Evolutionary conservation across 2,329 filamentous ascomycete species (phyloP).

Genomic region (Xylariaceae sp.): DNA sequence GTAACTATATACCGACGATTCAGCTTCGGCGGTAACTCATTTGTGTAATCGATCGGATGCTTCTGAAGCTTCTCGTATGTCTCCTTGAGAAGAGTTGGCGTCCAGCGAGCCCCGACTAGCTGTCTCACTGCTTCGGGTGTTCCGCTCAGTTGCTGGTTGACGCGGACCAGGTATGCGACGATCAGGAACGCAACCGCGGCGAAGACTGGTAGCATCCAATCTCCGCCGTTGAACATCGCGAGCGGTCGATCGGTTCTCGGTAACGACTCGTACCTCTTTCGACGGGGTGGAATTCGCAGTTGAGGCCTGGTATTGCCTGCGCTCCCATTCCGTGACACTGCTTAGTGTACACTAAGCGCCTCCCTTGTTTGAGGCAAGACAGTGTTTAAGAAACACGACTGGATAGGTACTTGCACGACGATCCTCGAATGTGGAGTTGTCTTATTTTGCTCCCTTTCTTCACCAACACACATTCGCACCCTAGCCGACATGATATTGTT

Average conservation of each 20-base stretch:
- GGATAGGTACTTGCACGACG: neutral
- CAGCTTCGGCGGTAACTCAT: constrained; percentile 37
- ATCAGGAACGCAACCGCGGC: constrained; percentile 13
- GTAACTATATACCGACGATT: constrained; percentile 42
- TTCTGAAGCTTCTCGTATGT: constrained; percentile 34
- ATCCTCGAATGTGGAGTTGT: neutral
- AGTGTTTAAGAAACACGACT: neutral
- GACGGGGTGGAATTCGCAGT: neutral
- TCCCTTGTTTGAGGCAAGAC: neutral
- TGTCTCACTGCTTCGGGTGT: constrained; percentile 35
- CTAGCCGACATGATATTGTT: neutral
- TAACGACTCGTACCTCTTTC: neutral
- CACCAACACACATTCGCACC: neutral
- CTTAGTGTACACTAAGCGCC: neutral
- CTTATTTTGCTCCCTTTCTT: neutral
- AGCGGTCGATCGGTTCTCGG: neutral
- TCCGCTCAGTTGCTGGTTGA: constrained; percentile 35
- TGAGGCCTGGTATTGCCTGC: neutral
- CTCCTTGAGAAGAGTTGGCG: constrained; percentile 32
- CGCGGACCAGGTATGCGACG: constrained; percentile 33
- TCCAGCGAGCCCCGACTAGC: constrained; percentile 35
- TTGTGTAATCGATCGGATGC: constrained; percentile 36
- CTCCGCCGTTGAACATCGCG: constrained; percentile 8
- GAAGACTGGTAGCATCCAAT: constrained; percentile 9
- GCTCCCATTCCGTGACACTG: neutral